Evolutionary conservation across 768 basidiomycete species (phyloP), one percentile per base, ranked within the genome.

Genomic region (Gymnopilus dilepis): DNA sequence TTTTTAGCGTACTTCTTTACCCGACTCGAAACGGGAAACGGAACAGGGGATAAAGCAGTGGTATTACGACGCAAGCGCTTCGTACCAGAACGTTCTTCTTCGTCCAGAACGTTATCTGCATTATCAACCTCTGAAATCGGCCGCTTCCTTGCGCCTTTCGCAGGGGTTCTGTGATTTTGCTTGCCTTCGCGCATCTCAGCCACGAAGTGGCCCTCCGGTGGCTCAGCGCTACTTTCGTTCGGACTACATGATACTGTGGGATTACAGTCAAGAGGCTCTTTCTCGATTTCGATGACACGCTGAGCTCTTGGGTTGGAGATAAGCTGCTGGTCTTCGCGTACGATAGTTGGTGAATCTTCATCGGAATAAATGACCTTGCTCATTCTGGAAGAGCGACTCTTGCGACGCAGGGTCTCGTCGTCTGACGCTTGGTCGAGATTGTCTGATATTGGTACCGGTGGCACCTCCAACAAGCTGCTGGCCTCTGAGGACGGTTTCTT

Each of bases 71-170:
- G 55, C 22, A 24, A 30, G 21, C 55, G 56, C 41, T 62, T 62
- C 6, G 31, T 15, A 7, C 13, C 6, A 6, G 21, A 56, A 6
- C 38, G 8, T 26, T 41, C 37, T 2, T 48, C 40, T 17, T 28
- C n/a, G n/a, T 15, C 41, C 22, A 53, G 1, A 53, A 17, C 53
- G 30, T 4, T n/a, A 28, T 15, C 26, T 11, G 28, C 17, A 47
- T 40, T 42, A 24, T 54, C 50, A 22, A 51, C 4, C 15, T 17
- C 41, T 22, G 64, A 53, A 8, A 65, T 65, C 24, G 76, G 74
- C 47, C 74, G 68, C 48, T 73, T 55, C 13, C 56, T 54, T 3
- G 31, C 28, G 11, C 21, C 28, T 22, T 24, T 13, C 34, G 11
- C 24, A 13, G 2, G 6, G 17, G 24, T 15, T 6, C 7, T 19